A percentile compares a stretch with the other conserved stretches of the same genome.
phyloP scores from a whole-genome alignment of 225 moss, liverwort and hornwort species.

The Bryum argenteum region DNA sequence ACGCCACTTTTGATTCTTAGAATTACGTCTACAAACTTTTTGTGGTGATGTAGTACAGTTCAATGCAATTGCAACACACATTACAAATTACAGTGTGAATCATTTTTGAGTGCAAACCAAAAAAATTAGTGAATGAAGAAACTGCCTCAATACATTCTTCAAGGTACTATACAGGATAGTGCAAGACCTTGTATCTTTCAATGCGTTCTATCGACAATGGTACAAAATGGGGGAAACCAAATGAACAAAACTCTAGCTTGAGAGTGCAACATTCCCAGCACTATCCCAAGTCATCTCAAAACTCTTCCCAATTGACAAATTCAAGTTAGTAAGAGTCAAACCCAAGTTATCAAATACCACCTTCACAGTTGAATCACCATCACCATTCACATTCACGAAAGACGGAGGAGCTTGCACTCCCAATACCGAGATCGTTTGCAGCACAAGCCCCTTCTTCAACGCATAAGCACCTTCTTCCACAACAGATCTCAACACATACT shows the following conservation, averaged over 20 bases:
- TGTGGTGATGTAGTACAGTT: too few species aligned
- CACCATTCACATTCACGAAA: slow-evolving; percentile 31
- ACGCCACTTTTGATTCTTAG: too few species aligned
- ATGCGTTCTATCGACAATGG: too few species aligned
- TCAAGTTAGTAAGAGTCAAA: slow-evolving; percentile 40
- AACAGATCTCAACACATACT: slow-evolving; percentile 13
- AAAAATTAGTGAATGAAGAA: too few species aligned
- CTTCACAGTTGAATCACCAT: slow-evolving; percentile 17
- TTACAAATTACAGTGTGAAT: too few species aligned
- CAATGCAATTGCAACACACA: too few species aligned
- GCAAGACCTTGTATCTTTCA: too few species aligned
- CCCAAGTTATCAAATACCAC: slow-evolving; percentile 20
- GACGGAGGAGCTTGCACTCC: slow-evolving; percentile 39
- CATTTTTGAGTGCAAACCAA: too few species aligned
- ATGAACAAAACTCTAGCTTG: slow-evolving; percentile 27
- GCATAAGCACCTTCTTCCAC: slow-evolving; percentile 63
- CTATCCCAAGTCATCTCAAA: slow-evolving; percentile 44
- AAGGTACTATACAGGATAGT: too few species aligned
- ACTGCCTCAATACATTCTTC: too few species aligned
- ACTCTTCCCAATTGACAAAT: slow-evolving; percentile 44
- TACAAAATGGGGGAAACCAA: not conserved
- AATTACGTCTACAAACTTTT: too few species aligned
- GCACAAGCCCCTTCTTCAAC: slow-evolving; percentile 38
- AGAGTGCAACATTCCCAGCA: not conserved
- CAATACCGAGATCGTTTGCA: slow-evolving; percentile 43